These are phyloP conservation scores for Ceriops zippeliana DNA, from an alignment of 345 rosid genomes.

Conservation along the genomic window DNA sequence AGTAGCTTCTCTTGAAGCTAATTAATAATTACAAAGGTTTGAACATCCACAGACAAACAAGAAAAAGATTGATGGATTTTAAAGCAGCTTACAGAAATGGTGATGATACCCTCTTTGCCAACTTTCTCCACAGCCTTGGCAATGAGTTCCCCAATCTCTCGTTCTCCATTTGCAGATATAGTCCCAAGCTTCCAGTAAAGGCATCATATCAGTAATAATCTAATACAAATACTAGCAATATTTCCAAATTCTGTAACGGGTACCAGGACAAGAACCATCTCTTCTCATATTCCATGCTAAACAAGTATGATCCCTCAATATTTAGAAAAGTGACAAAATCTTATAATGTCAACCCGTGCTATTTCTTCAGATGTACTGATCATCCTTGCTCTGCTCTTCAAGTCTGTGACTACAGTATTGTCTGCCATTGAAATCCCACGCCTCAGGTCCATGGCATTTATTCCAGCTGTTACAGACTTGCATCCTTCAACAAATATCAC, in stretches of 20 bases:
- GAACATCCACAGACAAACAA: neutral
- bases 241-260: neutral
- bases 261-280: neutral
- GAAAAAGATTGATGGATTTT: neutral
- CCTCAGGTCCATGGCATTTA: no score
- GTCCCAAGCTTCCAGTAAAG: slow-evolving; percentile 49
- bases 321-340: neutral
- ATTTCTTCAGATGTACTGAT: slow-evolving; percentile 73
- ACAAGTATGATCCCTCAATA: neutral
- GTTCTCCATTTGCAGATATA: slow-evolving; percentile 92
- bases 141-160: slow-evolving; percentile 91
- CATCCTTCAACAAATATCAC: slow-evolving; percentile 22
- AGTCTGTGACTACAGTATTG: slow-evolving; percentile 21
- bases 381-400: slow-evolving; percentile 31
- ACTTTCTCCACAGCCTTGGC: slow-evolving; percentile 98
- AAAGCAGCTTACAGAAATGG: slow-evolving; percentile 63
- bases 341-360: slow-evolving; percentile 57
- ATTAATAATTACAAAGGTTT: neutral
- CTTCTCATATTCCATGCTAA: neutral
- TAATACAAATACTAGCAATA: neutral
- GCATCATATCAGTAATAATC: neutral
- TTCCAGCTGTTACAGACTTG: no score
- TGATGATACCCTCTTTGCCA: slow-evolving; percentile 96
- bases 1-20: neutral
- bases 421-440: slow-evolving; percentile 26